A percentile compares a stretch with the other conserved stretches of the same genome.
These are phyloP conservation scores for Penicillium goetzii DNA, from an alignment of 495 filamentous ascomycete species.

Conservation along the genomic window DNA sequence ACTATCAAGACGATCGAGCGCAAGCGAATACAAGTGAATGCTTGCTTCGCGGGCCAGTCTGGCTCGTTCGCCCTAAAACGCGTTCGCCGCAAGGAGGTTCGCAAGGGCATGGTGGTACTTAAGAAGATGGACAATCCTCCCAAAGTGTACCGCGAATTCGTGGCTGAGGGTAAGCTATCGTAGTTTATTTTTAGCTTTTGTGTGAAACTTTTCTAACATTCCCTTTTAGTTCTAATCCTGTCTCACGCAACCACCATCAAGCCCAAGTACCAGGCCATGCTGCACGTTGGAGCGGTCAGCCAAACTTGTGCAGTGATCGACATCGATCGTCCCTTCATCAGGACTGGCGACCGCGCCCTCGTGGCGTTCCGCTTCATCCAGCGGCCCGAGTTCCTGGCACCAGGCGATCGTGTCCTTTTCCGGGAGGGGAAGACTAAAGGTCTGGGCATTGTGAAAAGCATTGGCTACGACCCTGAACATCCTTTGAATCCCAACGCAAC, in stretches of 20 bases:
- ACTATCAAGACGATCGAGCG: constrained; percentile 91
- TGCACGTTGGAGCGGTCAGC: constrained; percentile 92
- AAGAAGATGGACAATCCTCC: constrained; percentile 74
- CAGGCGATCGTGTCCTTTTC: constrained; percentile 89
- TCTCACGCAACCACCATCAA: constrained; percentile 99
- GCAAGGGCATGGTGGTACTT: constrained; percentile 98
- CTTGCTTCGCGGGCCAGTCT: constrained; percentile 87
- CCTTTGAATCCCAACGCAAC: constrained; percentile 51
- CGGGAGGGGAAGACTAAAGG: constrained; percentile 95
- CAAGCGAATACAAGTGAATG: constrained; percentile 89
- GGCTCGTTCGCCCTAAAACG: constrained; percentile 89
- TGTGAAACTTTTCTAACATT: constrained; percentile 20
- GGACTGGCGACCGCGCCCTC: constrained; percentile 87
- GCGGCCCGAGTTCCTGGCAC: constrained; percentile 88
- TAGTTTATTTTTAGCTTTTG: background rate
- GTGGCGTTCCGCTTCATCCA: constrained; percentile 97
- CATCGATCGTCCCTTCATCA: constrained; percentile 93
- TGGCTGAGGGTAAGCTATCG: constrained; percentile 73
- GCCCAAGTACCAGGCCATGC: constrained; percentile 97
- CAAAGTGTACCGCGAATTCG: constrained; percentile 89
- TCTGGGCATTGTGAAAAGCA: constrained; percentile 86
- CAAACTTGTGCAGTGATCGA: constrained; percentile 98
- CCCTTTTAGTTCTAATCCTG: constrained; percentile 78
- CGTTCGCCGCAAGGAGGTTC: constrained; percentile 86
- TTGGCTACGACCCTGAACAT: constrained; percentile 78